Evolutionary conservation across 176 grass and related monocot genomes (phyloP), one percentile per base, ranked within the genome.

Genomic region (Pontederia paniculata): DNA sequence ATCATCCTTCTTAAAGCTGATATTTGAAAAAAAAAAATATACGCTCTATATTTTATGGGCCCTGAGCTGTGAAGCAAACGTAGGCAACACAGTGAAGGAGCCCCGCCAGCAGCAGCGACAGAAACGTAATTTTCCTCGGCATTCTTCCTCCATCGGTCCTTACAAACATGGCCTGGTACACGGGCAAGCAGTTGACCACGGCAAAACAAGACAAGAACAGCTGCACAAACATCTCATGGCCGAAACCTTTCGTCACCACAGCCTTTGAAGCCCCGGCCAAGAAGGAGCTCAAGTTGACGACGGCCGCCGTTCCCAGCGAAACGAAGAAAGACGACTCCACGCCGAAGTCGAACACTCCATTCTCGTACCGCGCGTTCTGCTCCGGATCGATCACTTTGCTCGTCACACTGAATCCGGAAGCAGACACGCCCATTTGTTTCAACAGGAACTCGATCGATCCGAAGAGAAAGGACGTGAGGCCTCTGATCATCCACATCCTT

Each of bases 381-480:
- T 75, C 78, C 1, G 66, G 72, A 9, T 81, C 78, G 45, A 61
- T 71, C 8, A 75, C 78, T 60, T 81, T 81, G 60, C 65, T 81
- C 21, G 78, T 81, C 10, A 72, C 69, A 17, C 61, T 61, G 37
- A 72, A 72, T 3, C 57, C 48, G 22, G 50, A 31, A n/a, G 69
- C 22, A 17, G 69, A 53, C 51, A 72, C 25, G 18, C 69, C 69
- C 8, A 54, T 4, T 19, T 62, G 31, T 7, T 72, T 45, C 18
- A 72, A 46, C 7, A 13, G 18, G 22, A 72, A 72, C 45, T 72
- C 47, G 45, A 53, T 44, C 8, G 56, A 52, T n/a, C 57, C 69
- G n/a, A 72, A 72, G n/a, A 62, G 69, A 12, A 16, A 72, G 10
- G 57, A 72, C 3, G 69, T 62, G 48, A 62, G 28, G 14, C 48